phyloP scores from a whole-genome alignment of 225 moss, liverwort and hornwort genomes.

The Lunularia cruciata region DNA sequence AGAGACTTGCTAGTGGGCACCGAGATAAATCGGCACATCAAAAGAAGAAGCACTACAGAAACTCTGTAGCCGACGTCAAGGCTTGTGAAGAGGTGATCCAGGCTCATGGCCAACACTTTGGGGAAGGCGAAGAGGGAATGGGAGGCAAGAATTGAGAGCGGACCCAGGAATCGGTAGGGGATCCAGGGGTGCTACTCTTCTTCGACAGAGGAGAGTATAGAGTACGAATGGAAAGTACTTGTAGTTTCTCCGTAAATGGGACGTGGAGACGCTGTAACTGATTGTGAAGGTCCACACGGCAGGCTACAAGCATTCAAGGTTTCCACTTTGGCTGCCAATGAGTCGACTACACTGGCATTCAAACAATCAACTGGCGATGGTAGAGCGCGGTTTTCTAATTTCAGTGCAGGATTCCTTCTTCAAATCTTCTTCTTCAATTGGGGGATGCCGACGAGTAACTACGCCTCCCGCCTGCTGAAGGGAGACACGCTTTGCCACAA shows the following conservation, averaged over 20 bases:
- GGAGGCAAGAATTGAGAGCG: background rate
- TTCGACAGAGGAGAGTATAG: background rate
- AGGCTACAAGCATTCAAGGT: background rate
- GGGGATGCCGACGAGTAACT: background rate
- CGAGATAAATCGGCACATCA: conserved; percentile 6
- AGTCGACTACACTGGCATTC: background rate
- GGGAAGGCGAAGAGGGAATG: background rate
- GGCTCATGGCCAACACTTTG: conserved; percentile 23
- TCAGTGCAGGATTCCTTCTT: background rate
- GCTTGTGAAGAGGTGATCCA: conserved; percentile 10
- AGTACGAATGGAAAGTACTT: background rate
- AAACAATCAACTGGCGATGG: background rate
- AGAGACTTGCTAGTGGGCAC: conserved; percentile 2
- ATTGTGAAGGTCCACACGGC: background rate
- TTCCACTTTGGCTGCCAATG: no score
- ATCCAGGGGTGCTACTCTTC: conserved; percentile 17
- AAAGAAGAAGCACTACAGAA: conserved; percentile 6
- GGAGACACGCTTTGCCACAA: no score
- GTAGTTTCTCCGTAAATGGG: no score
- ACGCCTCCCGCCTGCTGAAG: background rate
- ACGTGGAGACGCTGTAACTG: background rate
- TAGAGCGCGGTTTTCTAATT: background rate
- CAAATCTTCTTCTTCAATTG: background rate
- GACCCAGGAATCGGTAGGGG: background rate
- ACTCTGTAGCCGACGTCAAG: conserved; percentile 8